These are phyloP conservation scores for Anisogramma anomala DNA, from an alignment of 2,329 filamentous ascomycete genomes.

Conservation along the genomic window DNA sequence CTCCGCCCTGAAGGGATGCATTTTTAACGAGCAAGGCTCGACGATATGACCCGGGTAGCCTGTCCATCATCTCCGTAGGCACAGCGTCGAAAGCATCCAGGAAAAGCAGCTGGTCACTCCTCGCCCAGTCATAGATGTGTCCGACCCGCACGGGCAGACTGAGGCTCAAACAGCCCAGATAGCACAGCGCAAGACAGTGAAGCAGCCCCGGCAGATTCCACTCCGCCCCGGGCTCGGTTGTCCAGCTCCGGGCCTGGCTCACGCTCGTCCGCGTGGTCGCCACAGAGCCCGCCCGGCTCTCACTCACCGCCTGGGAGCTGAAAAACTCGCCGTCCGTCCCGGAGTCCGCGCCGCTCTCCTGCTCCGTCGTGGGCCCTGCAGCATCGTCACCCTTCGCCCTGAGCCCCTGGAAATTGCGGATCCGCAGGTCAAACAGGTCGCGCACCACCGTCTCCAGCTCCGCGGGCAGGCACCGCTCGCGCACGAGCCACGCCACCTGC, in stretches of 20 bases:
- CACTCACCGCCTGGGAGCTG: slow-evolving; percentile 44
- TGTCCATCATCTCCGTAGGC: slow-evolving; percentile 46
- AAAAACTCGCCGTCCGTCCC: slow-evolving; percentile 34
- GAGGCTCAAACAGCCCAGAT: slow-evolving; percentile 65
- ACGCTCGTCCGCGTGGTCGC: slow-evolving; percentile 22
- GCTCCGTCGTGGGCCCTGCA: slow-evolving; percentile 17
- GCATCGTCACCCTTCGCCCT: slow-evolving; percentile 23
- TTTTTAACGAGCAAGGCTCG: slow-evolving; percentile 42
- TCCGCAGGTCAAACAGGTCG: slow-evolving; percentile 74
- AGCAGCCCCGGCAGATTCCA: slow-evolving; percentile 55
- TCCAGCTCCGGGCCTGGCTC: slow-evolving; percentile 32
- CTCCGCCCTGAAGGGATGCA: slow-evolving; percentile 35
- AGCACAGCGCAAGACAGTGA: slow-evolving; percentile 69
- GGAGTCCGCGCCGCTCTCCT: slow-evolving; percentile 22
- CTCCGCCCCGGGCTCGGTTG: slow-evolving; percentile 30
- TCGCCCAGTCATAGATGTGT: slow-evolving; percentile 60
- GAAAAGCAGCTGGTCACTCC: slow-evolving; percentile 58
- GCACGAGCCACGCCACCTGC: slow-evolving; percentile 65
- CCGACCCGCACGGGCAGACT: slow-evolving; percentile 65
- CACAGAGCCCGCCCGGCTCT: slow-evolving; percentile 18
- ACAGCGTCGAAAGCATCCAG: slow-evolving; percentile 46
- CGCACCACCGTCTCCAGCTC: slow-evolving; percentile 70
- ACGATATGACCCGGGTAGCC: slow-evolving; percentile 52
- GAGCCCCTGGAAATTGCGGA: slow-evolving; percentile 43
- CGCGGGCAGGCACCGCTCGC: slow-evolving; percentile 50